phyloP scores from a whole-genome alignment of 805 yeast species.

The Cyberlindnera maritima region DNA sequence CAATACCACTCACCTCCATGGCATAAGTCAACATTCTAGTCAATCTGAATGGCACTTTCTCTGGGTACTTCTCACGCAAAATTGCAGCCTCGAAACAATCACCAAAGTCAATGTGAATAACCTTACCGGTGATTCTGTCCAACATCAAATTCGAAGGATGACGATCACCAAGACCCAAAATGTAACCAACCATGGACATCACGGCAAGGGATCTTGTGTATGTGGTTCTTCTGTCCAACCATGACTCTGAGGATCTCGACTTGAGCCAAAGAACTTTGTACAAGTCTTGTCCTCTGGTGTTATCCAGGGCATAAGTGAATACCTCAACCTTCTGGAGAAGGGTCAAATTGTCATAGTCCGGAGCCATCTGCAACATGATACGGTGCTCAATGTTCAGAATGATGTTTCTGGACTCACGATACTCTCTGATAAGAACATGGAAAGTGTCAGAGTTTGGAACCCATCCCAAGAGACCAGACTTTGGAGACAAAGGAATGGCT shows the following conservation, averaged over 20 bases:
- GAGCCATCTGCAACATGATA: slow-evolving; percentile 97
- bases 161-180: slow-evolving; percentile 94
- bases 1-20: slow-evolving; percentile 98
- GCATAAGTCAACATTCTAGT: slow-evolving; percentile 97
- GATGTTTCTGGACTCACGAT: slow-evolving; percentile 87
- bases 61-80: slow-evolving; percentile 94
- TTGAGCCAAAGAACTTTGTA: slow-evolving; percentile 96
- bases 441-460: slow-evolving; percentile 96
- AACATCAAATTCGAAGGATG: slow-evolving; percentile 97
- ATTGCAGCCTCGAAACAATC: slow-evolving; percentile 99
- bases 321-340: slow-evolving; percentile 92
- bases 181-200: slow-evolving; percentile 99
- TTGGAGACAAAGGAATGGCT: slow-evolving; percentile 94
- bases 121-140: slow-evolving; percentile 92
- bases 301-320: slow-evolving; percentile 91
- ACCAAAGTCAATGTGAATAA: slow-evolving; percentile 96
- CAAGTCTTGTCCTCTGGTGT: slow-evolving; percentile 93
- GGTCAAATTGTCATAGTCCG: slow-evolving; percentile 85
- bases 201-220: slow-evolving; percentile 95
- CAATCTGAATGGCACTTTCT: slow-evolving; percentile 94
- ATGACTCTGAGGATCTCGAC: slow-evolving; percentile 92
- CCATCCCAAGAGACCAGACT: slow-evolving; percentile 96
- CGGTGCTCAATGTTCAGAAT: slow-evolving; percentile 90
- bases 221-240: slow-evolving; percentile 96
- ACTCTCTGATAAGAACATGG: slow-evolving; percentile 88